Evolutionary conservation across 2,329 filamentous ascomycete genomes (phyloP), one percentile per base, ranked within the genome.

Genomic region (Sordariomycetes sp.): DNA sequence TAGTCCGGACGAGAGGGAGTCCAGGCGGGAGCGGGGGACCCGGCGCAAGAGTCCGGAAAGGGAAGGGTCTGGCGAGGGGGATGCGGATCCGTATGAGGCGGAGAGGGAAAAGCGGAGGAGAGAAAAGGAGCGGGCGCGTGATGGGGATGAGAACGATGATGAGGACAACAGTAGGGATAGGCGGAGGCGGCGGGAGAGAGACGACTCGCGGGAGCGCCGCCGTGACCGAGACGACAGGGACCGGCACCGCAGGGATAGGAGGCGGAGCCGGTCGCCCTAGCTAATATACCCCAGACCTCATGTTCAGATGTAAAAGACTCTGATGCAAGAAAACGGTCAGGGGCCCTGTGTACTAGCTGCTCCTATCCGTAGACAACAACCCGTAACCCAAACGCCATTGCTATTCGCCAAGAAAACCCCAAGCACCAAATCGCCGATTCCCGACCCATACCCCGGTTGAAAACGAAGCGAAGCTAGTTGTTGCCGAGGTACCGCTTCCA

Each of bases 401-500:
- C 45, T 50, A 50, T 50, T 20, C 45, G 22, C 45, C 42, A 17
- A 48, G 3, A 48, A 24, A 50, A 50, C 10, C 6, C 10, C 45
- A 20, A n/a, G n/a, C 15, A 7, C n/a, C 20, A 50, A 22, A 50
- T 50, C n/a, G 45, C 45, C n/a, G 12, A 20, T 6, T 24, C 3
- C n/a, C 20, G 17, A 10, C 12, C 45, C 45, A 10, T 50, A 8
- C 24, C 45, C 45, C n/a, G 3, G 6, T 7, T 7, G 10, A 54
- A 50, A 36, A 54, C 20, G 54, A 39, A 32, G 20, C 20, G 39
- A n/a, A 17, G 53, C 65, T 59, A 74, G 50, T 68, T 67, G 57
- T 69, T 72, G 7, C 73, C 73, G 56, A 91, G 71, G 72, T 91
- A 94, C 64, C 84, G 78, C 70, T 89, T 92, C 90, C 90, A 95